phyloP scores from a whole-genome alignment of 345 rosid genomes.

The Excoecaria cochinchinensis region DNA sequence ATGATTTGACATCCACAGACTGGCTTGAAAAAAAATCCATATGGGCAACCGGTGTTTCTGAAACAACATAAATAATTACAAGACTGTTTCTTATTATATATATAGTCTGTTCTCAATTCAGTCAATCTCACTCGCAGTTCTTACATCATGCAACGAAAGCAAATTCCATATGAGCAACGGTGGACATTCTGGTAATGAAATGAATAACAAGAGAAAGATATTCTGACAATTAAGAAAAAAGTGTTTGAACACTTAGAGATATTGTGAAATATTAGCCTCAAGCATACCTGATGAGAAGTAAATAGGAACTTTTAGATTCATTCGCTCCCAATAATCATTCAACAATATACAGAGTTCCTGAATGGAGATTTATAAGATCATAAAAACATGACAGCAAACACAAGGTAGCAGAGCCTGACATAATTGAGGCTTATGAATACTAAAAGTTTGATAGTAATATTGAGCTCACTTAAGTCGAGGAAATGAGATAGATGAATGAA shows the following conservation, averaged over 20 bases:
- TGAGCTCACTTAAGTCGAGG: not conserved
- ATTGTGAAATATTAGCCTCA: not conserved
- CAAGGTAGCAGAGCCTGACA: not conserved
- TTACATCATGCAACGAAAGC: not conserved
- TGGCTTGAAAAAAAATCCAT: not conserved
- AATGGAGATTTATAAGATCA: conserved; percentile 1
- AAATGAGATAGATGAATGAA: not conserved
- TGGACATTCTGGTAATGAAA: not conserved
- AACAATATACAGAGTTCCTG: conserved; percentile 89
- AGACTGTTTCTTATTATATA: not conserved
- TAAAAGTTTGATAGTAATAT: not conserved
- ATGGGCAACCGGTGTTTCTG: not conserved
- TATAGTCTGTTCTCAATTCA: not conserved
- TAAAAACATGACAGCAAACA: not conserved
- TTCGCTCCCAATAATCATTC: conserved; percentile 97
- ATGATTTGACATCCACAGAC: not conserved
- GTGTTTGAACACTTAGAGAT: not conserved
- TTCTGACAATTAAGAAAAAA: not conserved
- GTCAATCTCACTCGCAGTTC: not conserved
- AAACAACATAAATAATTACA: not conserved
- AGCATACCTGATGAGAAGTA: conserved; percentile 89
- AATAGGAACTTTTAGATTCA: conserved; percentile 88
- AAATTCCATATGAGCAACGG: not conserved
- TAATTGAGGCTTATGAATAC: not conserved
- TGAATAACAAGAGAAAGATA: not conserved